Conservation (phyloP, 1,284 basidiomycete species). For the Rhodotorula sp. region DNA sequence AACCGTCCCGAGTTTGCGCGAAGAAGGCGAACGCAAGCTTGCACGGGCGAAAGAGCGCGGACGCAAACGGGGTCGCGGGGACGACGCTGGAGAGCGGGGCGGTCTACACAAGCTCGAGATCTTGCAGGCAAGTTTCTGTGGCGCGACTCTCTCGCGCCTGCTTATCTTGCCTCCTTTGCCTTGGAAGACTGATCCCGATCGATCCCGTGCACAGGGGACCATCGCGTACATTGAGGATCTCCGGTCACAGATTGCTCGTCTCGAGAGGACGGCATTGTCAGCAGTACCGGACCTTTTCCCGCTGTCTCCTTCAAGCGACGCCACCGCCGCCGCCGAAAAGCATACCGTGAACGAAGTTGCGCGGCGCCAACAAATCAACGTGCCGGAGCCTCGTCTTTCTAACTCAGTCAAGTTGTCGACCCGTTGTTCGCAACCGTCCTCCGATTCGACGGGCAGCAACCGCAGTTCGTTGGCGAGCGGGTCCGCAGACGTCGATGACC, state of each 20-base stretch:
- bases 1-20: constrained; percentile 58
- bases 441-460: neutral
- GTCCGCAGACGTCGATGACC: constrained; percentile 10
- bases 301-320: neutral
- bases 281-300: neutral
- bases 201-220: constrained; percentile 20
- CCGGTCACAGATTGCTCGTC: constrained; percentile 1
- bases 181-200: too few relatives aligned
- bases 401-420: too few relatives aligned
- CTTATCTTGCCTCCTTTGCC: neutral
- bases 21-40: constrained; percentile 33
- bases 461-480: neutral
- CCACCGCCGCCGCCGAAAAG: neutral
- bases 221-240: constrained; percentile 35
- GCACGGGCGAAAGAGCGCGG: constrained; percentile 49
- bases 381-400: too few relatives aligned
- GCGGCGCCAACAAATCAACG: too few relatives aligned
- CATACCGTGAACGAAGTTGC: too few relatives aligned
- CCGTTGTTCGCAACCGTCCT: too few relatives aligned
- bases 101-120: constrained; percentile 75
- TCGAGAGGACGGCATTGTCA: neutral
- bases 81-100: constrained; percentile 55
- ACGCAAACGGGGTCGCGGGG: constrained; percentile 44
- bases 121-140: constrained; percentile 53
- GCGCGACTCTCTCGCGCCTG: too few relatives aligned